Evolutionary conservation across 192 early-diverging fungal genomes (phyloP).

Genomic region (Rhizoclosmatium sp.): DNA sequence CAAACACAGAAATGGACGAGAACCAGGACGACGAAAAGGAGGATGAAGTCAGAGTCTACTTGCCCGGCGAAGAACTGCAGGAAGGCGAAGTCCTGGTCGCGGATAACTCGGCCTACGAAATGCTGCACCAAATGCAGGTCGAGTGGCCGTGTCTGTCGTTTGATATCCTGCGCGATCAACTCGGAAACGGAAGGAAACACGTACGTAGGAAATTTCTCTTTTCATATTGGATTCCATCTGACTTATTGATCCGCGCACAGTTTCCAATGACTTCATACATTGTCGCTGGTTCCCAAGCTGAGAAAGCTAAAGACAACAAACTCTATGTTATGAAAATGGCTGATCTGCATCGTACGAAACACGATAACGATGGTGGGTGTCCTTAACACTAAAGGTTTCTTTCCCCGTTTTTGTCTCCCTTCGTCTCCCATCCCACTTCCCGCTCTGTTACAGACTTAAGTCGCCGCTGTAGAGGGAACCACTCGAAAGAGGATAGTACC

Average conservation of each 20-base stretch:
- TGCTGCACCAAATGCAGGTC: slow-evolving; percentile 93
- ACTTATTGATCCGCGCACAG: slow-evolving; percentile 34
- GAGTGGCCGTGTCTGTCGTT: slow-evolving; percentile 98
- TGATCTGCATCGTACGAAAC: slow-evolving; percentile 89
- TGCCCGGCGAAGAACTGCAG: slow-evolving; percentile 83
- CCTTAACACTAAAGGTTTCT: slow-evolving; percentile 19
- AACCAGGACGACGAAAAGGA: slow-evolving; percentile 68
- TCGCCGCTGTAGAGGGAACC: slow-evolving; percentile 13
- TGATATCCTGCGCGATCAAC: slow-evolving; percentile 88
- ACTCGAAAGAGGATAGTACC: not conserved
- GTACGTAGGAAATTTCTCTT: slow-evolving; percentile 49
- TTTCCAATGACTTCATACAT: slow-evolving; percentile 94
- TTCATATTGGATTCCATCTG: not conserved
- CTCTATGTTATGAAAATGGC: slow-evolving; percentile 96
- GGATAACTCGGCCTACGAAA: slow-evolving; percentile 94
- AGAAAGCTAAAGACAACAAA: slow-evolving; percentile 83
- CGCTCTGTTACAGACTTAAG: slow-evolving; percentile 21
- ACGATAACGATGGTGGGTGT: slow-evolving; percentile 72
- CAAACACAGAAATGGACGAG: slow-evolving; percentile 34
- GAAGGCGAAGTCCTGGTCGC: slow-evolving; percentile 92
- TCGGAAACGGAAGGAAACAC: slow-evolving; percentile 78
- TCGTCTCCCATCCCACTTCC: not conserved
- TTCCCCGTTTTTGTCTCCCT: not conserved
- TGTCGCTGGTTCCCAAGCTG: slow-evolving; percentile 93
- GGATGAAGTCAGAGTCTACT: slow-evolving; percentile 77